Percentiles rank a stretch among this genome's conserved stretches.
Evolutionary conservation across 1,139 yeast species (phyloP).

Genomic region (Kluyveromyces sp.): DNA sequence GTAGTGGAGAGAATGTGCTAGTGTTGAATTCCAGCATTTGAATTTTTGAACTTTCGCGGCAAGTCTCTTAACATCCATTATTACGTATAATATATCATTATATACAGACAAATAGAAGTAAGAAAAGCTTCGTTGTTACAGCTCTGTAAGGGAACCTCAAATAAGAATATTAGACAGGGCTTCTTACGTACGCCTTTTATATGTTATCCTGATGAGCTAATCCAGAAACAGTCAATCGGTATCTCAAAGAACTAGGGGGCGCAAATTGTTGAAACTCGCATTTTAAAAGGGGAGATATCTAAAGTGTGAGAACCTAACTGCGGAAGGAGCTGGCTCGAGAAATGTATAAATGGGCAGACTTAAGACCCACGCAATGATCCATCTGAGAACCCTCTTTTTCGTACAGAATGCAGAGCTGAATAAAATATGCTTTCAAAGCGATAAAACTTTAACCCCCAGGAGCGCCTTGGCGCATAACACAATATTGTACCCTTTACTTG

Average conservation of each 20-base stretch:
- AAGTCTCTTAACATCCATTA: background rate
- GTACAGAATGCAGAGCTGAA: no score
- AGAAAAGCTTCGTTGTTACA: background rate
- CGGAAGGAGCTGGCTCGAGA: no score
- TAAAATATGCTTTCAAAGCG: no score
- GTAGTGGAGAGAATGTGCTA: constrained; percentile 27
- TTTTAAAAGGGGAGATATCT: background rate
- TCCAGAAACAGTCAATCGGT: background rate
- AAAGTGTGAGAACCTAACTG: no score
- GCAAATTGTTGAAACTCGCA: background rate
- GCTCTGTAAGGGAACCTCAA: no score
- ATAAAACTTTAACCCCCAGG: no score
- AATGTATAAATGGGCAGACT: no score
- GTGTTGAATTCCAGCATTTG: background rate
- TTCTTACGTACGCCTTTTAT: background rate
- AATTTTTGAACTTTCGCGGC: background rate
- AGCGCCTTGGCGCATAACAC: no score
- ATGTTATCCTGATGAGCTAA: background rate
- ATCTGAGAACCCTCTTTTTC: no score
- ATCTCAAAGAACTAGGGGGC: background rate
- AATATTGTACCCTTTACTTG: no score
- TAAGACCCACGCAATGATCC: no score
- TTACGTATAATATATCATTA: background rate
- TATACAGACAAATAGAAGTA: background rate
- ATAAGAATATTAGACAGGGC: background rate